Percentiles rank a stretch among this genome's conserved stretches.
phyloP scores from a whole-genome alignment of 169 alveolate species.

The Sarcocystis neurona region DNA sequence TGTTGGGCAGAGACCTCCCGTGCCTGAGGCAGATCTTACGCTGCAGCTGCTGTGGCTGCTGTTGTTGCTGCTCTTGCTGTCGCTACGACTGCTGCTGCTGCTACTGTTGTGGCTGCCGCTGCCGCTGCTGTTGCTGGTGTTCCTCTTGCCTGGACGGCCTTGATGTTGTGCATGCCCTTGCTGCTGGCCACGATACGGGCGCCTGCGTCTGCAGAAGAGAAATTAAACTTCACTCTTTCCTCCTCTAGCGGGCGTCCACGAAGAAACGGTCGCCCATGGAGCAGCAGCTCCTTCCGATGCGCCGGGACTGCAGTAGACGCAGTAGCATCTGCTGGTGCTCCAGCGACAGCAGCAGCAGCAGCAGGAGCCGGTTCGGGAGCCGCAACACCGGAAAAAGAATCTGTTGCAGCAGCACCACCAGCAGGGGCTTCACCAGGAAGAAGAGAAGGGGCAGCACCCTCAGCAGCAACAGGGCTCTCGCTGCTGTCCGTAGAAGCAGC shows the following conservation, averaged over 20 bases:
- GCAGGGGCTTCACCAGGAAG: neutral
- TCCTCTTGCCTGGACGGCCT: constrained; percentile 69
- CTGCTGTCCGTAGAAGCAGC: neutral
- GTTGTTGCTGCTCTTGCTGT: too few species aligned
- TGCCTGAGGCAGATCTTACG: too few species aligned
- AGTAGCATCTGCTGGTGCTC: neutral
- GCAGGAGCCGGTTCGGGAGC: neutral
- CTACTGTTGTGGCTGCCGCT: too few species aligned
- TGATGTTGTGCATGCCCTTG: constrained; percentile 67
- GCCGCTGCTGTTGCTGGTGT: too few species aligned
- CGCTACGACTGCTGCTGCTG: too few species aligned
- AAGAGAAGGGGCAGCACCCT: neutral
- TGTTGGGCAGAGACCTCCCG: too few species aligned
- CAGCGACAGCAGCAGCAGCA: neutral
- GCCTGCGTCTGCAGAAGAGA: constrained; percentile 84
- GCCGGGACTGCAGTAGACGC: constrained; percentile 27
- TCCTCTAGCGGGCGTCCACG: constrained; percentile 68
- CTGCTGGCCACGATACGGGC: constrained; percentile 80
- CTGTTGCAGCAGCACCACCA: neutral
- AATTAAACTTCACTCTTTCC: constrained; percentile 76
- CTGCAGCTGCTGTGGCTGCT: too few species aligned
- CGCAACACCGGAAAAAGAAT: neutral
- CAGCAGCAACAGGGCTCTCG: neutral
- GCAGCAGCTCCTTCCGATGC: constrained; percentile 6
- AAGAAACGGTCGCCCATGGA: constrained; percentile 68